Conservation (phyloP, 176 grass and related monocot species). For the Triticum dicoccoides region DNA sequence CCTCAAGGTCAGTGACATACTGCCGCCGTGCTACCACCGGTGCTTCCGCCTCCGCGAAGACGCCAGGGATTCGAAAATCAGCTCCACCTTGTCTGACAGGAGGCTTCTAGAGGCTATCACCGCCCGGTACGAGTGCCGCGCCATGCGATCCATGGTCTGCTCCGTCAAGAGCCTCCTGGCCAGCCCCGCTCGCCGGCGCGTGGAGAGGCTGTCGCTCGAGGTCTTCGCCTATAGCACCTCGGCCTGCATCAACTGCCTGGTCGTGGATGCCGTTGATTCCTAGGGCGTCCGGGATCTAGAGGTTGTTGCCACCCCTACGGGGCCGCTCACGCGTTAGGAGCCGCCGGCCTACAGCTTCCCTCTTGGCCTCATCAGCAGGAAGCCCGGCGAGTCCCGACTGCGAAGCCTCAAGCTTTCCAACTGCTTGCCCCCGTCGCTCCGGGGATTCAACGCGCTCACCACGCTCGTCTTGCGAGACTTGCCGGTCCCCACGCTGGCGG, state of each 20-base stretch:
- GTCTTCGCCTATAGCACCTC: background rate
- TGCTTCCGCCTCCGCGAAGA: background rate
- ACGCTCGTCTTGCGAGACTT: slow-evolving; percentile 13
- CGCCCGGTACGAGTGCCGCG: background rate
- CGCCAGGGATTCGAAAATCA: background rate
- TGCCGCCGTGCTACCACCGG: background rate
- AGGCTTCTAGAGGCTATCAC: background rate
- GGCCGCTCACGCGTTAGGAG: no score
- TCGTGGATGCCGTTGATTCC: background rate
- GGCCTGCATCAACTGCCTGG: slow-evolving; percentile 7
- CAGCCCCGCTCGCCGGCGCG: background rate
- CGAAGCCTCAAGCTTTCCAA: slow-evolving; percentile 14
- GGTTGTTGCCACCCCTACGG: background rate
- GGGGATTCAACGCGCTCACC: background rate
- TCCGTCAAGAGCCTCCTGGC: background rate
- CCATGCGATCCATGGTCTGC: background rate
- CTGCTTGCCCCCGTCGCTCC: background rate
- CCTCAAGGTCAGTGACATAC: background rate
- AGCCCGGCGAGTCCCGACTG: slow-evolving; percentile 4
- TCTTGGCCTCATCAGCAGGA: slow-evolving; percentile 1
- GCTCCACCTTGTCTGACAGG: background rate
- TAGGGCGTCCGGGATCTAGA: slow-evolving; percentile 16
- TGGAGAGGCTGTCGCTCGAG: background rate
- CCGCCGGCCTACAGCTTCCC: background rate
- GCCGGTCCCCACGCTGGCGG: background rate